Evolutionary conservation across 2,329 filamentous ascomycete genomes (phyloP).

Genomic region (Diaporthe amygdali): DNA sequence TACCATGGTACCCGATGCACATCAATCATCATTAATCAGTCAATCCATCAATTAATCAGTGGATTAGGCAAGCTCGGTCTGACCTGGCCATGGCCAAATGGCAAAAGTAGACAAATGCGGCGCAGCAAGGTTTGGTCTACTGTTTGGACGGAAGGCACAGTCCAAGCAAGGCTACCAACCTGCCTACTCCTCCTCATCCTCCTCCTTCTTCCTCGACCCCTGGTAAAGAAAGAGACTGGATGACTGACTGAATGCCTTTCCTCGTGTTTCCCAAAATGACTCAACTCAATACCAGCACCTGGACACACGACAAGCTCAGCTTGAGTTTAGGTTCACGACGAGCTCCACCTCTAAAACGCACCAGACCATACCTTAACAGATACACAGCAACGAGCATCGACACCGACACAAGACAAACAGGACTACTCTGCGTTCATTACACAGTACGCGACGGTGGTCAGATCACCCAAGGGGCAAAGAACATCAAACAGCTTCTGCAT

Average conservation of each 20-base stretch:
- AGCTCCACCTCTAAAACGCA: not conserved
- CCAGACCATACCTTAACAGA: not conserved
- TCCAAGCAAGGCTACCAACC: not conserved
- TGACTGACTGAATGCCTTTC: no score
- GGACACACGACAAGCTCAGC: not conserved
- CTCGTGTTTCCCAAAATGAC: not conserved
- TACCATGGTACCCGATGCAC: not conserved
- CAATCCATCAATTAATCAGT: not conserved
- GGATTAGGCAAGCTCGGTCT: no score
- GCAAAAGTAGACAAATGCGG: not conserved
- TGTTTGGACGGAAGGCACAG: conserved; percentile 6
- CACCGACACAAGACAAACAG: not conserved
- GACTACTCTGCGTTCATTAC: no score
- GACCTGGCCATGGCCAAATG: not conserved
- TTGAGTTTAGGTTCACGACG: not conserved
- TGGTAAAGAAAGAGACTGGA: not conserved
- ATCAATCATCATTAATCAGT: not conserved
- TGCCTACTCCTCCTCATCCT: no score
- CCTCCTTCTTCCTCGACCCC: not conserved
- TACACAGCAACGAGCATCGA: no score
- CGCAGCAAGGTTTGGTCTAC: not conserved
- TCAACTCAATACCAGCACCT: not conserved
- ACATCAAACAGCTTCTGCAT: not conserved
- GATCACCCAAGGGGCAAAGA: not conserved
- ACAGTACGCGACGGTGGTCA: not conserved